Evolutionary conservation across 495 filamentous ascomycete species (phyloP).

Genomic region (Tuber aestivum): DNA sequence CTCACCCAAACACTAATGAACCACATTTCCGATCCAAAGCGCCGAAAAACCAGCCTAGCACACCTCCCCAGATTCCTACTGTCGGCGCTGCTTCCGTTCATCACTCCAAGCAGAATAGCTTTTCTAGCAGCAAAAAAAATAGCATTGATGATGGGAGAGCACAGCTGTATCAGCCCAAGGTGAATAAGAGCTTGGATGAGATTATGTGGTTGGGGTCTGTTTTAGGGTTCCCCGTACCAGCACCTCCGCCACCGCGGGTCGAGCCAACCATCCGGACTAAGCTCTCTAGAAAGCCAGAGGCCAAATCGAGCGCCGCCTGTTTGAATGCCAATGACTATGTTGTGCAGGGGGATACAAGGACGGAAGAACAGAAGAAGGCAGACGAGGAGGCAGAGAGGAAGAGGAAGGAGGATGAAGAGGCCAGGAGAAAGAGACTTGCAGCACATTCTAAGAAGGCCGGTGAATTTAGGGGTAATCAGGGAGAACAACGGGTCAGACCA

Average conservation of each 20-base stretch:
- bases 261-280: slow-evolving; percentile 37
- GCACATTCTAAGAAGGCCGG: slow-evolving; percentile 14
- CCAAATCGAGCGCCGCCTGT: slow-evolving; percentile 37
- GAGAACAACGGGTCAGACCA: slow-evolving; percentile 10
- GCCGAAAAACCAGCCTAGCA: slow-evolving; percentile 32
- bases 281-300: slow-evolving; percentile 39
- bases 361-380: slow-evolving; percentile 25
- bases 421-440: slow-evolving; percentile 33
- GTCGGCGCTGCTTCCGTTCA: slow-evolving; percentile 21
- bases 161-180: slow-evolving; percentile 36
- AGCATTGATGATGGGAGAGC: slow-evolving; percentile 34
- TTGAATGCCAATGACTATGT: slow-evolving; percentile 22
- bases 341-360: slow-evolving; percentile 1
- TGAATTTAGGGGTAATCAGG: neutral
- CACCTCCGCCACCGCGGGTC: slow-evolving; percentile 30
- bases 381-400: slow-evolving; percentile 33
- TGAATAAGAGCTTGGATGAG: slow-evolving; percentile 40
- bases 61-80: slow-evolving; percentile 38
- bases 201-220: slow-evolving; percentile 42
- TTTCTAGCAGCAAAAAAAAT: slow-evolving; percentile 16
- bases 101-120: neutral
- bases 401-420: slow-evolving; percentile 37
- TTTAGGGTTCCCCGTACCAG: slow-evolving; percentile 30
- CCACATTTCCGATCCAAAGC: slow-evolving; percentile 37
- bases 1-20: slow-evolving; percentile 27